Evolutionary conservation across 1,284 basidiomycete species (phyloP).

Genomic region (Rhodotorula mucilaginosa): DNA sequence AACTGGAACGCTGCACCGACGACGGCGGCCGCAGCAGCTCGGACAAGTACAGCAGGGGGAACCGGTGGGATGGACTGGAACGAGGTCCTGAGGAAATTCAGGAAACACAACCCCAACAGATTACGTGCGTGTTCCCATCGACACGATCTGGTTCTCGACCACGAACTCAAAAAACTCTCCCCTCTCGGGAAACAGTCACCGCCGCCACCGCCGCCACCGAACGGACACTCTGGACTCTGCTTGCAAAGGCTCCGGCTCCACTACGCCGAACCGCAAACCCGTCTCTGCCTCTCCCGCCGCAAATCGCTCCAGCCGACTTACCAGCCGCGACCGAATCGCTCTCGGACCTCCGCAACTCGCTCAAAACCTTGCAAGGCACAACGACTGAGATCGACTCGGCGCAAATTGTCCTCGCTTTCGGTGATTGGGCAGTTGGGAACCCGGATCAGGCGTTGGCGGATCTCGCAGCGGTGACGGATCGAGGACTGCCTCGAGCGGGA

Average conservation of each 20-base stretch:
- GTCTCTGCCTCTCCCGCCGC: conserved; percentile 7
- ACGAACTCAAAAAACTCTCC: not conserved
- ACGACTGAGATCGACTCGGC: conserved; percentile 21
- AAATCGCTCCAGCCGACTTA: not conserved
- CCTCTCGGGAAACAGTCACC: conserved; percentile 9
- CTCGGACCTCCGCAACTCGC: not conserved
- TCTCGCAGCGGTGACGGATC: not conserved
- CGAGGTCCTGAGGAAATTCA: conserved; percentile 36
- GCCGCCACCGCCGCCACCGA: conserved; percentile 18
- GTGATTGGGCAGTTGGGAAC: conserved; percentile 16
- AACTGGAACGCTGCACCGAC: not conserved
- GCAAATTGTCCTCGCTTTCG: conserved; percentile 14
- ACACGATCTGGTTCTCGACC: not conserved
- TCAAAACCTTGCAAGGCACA: not conserved
- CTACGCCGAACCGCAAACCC: not conserved
- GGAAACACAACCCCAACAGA: conserved; percentile 30
- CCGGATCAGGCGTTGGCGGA: conserved; percentile 2
- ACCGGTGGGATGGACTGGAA: conserved; percentile 31
- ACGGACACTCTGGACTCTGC: conserved; percentile 6
- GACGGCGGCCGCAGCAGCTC: not conserved
- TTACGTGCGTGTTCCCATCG: conserved; percentile 10
- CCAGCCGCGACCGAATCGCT: conserved; percentile 5
- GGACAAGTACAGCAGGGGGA: not conserved
- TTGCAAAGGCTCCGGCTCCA: not conserved
- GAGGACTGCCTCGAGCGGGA: not conserved